Base-by-base conservation (phyloP, 2,329 filamentous ascomycete genomes). In the Chaetomium globosum region DNA sequence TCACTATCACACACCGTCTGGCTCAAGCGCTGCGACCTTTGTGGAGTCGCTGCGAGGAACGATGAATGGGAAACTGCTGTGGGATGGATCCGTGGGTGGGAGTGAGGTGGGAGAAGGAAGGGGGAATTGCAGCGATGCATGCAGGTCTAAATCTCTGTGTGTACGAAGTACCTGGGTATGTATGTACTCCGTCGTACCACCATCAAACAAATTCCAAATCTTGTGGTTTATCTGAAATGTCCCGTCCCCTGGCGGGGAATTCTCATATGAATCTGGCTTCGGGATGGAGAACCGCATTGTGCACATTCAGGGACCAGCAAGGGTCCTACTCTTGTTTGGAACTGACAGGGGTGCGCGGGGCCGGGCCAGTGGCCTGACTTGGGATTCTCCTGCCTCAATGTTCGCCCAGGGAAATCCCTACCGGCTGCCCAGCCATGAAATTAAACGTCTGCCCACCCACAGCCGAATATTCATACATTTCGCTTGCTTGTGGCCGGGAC, bases 271-370 rank as follows among this genome's bases (percentile, higher is more conserved):
- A 43, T 43, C 39, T 43, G 39, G 39, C n/a, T 23, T 23, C 19
- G 46, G 43, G n/a, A 28, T 53, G 28, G 57, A 36, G 57, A 59
- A 61, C 28, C 48, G 21, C 31, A 55, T 48, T 61, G 33, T 61
- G 59, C n/a, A n/a, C 48, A 48, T 61, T 28, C 59, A 61, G 59
- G 59, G 59, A 61, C 59, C 59, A 54, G 59, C 49, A 54, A 19
- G 51, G 51, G 59, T 51, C 30, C 36, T 9, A 4, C 21, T 61
- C 59, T 46, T 54, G 59, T 48, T 54, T 61, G 51, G 51, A 33
- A 21, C 33, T 8, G 19, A 51, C 59, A 61, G 59, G 59, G 59
- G 26, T 54, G 51, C 26, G 51, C 51, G 51, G 59, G 49, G 36
- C 48, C 59, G 31, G 59, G 48, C 48, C 46, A 31, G 19, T 46